phyloP scores from a whole-genome alignment of 1,284 basidiomycete genomes.

The Rhodofomes roseus region DNA sequence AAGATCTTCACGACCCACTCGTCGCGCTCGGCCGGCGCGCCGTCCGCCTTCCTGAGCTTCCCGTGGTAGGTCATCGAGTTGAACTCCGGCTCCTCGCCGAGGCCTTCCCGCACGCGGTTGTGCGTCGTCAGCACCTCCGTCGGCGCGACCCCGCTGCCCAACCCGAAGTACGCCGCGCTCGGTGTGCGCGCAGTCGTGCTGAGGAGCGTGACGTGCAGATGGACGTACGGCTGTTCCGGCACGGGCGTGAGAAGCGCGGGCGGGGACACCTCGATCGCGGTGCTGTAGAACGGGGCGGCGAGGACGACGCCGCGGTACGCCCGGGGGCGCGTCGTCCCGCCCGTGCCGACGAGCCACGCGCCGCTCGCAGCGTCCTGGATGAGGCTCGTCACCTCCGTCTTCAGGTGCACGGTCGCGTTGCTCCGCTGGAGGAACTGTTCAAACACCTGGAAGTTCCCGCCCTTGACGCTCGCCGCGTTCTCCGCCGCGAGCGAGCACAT shows the following conservation, averaged over 20 bases:
- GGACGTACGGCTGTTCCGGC: constrained; percentile 72
- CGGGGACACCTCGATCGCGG: constrained; percentile 49
- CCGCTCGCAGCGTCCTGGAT: constrained; percentile 40
- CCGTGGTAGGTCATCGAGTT: constrained; percentile 89
- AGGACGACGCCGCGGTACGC: constrained; percentile 68
- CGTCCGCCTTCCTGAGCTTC: constrained; percentile 35
- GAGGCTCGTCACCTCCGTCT: constrained; percentile 60
- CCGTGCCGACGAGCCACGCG: constrained; percentile 35
- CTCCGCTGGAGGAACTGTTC: constrained; percentile 74
- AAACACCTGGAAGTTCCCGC: constrained; percentile 88
- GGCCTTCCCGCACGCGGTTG: constrained; percentile 43
- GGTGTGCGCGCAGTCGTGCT: constrained; percentile 69
- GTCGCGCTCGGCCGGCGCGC: constrained; percentile 15
- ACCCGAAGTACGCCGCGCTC: constrained; percentile 70
- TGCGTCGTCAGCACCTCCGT: constrained; percentile 73
- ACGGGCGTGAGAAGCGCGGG: constrained; percentile 43
- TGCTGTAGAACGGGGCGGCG: constrained; percentile 72
- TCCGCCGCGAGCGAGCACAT: constrained; percentile 70
- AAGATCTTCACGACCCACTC: constrained; percentile 85
- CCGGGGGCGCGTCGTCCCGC: constrained; percentile 9
- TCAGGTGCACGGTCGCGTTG: constrained; percentile 64
- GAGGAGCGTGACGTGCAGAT: constrained; percentile 87
- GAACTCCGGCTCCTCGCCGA: constrained; percentile 69
- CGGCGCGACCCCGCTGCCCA: constrained; percentile 50
- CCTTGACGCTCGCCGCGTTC: constrained; percentile 65